phyloP scores from a whole-genome alignment of 768 basidiomycete genomes.

The Phlebiopsis gigantea region DNA sequence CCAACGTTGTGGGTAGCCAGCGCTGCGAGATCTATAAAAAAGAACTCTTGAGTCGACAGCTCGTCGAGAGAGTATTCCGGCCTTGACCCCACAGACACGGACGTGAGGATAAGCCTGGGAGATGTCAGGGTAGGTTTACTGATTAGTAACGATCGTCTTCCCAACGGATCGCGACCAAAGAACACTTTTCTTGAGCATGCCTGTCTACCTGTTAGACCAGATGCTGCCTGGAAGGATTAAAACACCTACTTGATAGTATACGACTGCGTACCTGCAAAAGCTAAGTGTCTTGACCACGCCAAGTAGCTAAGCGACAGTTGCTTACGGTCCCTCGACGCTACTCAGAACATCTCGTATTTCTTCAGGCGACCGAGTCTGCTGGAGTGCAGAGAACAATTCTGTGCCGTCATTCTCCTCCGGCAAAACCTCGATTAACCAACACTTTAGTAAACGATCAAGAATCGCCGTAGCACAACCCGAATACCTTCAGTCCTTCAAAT shows the following conservation, averaged over 20 bases:
- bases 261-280: constrained; percentile 67
- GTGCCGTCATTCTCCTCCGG: constrained; percentile 69
- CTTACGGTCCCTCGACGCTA: constrained; percentile 79
- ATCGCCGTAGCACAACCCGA: not conserved
- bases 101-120: constrained; percentile 59
- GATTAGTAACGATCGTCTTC: constrained; percentile 78
- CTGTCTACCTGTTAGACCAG: constrained; percentile 6
- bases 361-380: constrained; percentile 21
- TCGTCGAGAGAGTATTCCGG: constrained; percentile 53
- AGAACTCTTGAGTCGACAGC: constrained; percentile 52
- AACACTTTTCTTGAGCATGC: constrained; percentile 49
- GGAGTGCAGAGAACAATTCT: constrained; percentile 38
- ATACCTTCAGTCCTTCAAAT: constrained; percentile 76
- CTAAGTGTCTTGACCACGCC: not conserved
- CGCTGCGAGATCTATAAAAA: constrained; percentile 41
- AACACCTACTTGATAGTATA: constrained; percentile 63
- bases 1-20: not conserved
- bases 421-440: constrained; percentile 37
- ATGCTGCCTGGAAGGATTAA: not conserved
- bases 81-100: constrained; percentile 52
- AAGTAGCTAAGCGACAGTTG: not conserved
- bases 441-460: not conserved
- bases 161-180: constrained; percentile 80
- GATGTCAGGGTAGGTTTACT: constrained; percentile 45
- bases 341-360: constrained; percentile 51